Conservation (phyloP, 768 basidiomycete genomes). For the Pleurotus eryngii region DNA sequence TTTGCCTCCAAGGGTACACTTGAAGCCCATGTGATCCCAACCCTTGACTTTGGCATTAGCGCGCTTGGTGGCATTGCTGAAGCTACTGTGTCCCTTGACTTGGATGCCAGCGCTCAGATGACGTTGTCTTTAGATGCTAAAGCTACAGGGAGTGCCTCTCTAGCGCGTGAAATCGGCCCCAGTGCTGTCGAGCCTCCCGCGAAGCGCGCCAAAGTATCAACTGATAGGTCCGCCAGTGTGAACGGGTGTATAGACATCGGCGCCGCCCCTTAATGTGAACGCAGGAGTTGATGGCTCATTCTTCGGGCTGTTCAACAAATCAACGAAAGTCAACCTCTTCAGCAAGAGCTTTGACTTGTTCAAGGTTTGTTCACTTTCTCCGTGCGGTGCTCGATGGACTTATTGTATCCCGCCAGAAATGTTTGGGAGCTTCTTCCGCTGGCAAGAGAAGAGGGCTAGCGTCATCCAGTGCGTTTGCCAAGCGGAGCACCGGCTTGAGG, state of each 20-base stretch:
- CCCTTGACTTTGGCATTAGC: conserved; percentile 29
- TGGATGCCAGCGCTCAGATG: conserved; percentile 16
- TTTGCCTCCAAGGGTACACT: conserved; percentile 24
- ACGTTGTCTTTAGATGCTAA: conserved; percentile 6
- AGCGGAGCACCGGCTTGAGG: not conserved
- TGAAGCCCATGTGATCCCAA: conserved; percentile 34
- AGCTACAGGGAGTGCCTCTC: not conserved
- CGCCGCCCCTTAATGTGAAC: conserved; percentile 30
- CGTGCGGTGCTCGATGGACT: not conserved
- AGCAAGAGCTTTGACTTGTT: conserved; percentile 33
- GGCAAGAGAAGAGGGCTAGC: not conserved
- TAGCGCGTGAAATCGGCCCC: not conserved
- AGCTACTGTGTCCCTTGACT: conserved; percentile 27
- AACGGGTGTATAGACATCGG: conserved; percentile 34
- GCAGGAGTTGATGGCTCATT: conserved; percentile 37
- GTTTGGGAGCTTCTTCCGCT: not conserved
- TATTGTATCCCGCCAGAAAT: not conserved
- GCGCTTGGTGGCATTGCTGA: conserved; percentile 24
- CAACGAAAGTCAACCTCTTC: conserved; percentile 30
- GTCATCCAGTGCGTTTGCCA: not conserved
- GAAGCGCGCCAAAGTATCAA: not conserved
- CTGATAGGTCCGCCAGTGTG: conserved; percentile 6
- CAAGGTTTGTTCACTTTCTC: conserved; percentile 23
- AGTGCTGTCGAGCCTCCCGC: too few species aligned
- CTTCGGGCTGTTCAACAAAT: conserved; percentile 36